Percentiles rank a stretch among this genome's conserved stretches.
phyloP scores from a whole-genome alignment of 345 rosid species.

The Fremontodendron californicum region DNA sequence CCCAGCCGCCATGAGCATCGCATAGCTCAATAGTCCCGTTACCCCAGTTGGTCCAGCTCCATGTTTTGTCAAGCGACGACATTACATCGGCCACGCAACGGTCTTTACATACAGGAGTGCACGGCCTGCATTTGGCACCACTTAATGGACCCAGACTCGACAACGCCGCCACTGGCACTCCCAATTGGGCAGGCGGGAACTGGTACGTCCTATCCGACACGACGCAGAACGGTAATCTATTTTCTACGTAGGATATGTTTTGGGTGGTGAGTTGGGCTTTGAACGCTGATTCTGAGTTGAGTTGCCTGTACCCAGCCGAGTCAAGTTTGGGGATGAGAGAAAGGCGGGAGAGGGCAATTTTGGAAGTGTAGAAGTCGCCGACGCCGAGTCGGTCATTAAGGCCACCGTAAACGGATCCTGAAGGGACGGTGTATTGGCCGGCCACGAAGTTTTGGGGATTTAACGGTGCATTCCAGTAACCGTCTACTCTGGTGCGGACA shows the following conservation, averaged over 20 bases:
- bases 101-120: constrained; percentile 50
- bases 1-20: constrained; percentile 68
- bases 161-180: constrained; percentile 75
- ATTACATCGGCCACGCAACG: constrained; percentile 54
- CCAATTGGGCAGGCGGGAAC: constrained; percentile 57
- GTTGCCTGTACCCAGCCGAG: constrained; percentile 42
- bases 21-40: constrained; percentile 61
- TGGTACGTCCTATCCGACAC: constrained; percentile 62
- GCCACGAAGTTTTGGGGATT: constrained; percentile 52
- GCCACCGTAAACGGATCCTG: constrained; percentile 82
- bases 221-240: constrained; percentile 69
- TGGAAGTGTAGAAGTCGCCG: constrained; percentile 60
- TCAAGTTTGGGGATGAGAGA: constrained; percentile 70
- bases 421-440: constrained; percentile 69
- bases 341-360: constrained; percentile 75
- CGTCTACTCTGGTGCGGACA: constrained; percentile 88
- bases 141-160: constrained; percentile 77
- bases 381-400: constrained; percentile 90
- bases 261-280: constrained; percentile 66
- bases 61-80: constrained; percentile 39
- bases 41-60: constrained; percentile 95
- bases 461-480: constrained; percentile 75
- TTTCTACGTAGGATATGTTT: constrained; percentile 38
- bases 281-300: constrained; percentile 89
- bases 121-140: constrained; percentile 93